Evolutionary conservation across 2,329 filamentous ascomycete genomes (phyloP), one percentile per base, ranked within the genome.

Genomic region (Pseudogymnoascus sp.): DNA sequence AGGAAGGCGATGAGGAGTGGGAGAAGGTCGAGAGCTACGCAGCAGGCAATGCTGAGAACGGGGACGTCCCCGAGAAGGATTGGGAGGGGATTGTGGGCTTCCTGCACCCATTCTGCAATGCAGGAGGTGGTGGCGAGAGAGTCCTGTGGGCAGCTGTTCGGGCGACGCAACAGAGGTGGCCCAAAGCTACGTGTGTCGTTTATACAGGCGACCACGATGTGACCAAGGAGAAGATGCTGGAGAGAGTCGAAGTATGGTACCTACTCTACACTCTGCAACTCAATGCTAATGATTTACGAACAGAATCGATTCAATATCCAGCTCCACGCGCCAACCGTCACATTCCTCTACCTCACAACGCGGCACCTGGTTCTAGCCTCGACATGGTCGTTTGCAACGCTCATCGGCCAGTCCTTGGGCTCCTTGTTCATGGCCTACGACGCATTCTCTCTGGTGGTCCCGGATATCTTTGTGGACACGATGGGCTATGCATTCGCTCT

Each of bases 91-190:
- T 97, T 60, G 85, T 97, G 65, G 94, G 91, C 55, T 97, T 99
- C 81, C 96, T 99, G 73, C 94, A 99, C 74, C 94, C 94, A 1
- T 99, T 97, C 74, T 97, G 94, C 76, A 97, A 99, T 78, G 94
- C 94, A 59, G 94, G 94, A 61, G 94, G 94, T 29, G 94, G 94
- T 64, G 94, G 94, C 65, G 94, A 99, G 76, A 83, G 94, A 73
- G 94, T 99, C 45, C 84, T 99, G 27, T 99, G 95, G 91, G 93
- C 92, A 62, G 94, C 94, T 9, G 90, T 99, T 64, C 85, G 90
- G 64, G 91, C 93, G 40, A 97, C 91, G 1, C 94, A 97, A 76
- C 83, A 87, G 69, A 84, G 88, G 67, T 97, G 90, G 86, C 94
- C 93, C 2, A 88, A 87, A 64, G 91, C 92, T 42, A 88, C 92